A percentile compares a stretch with the other conserved stretches of the same genome.
Evolutionary conservation across 305 asterid species (phyloP).

Genomic region (Solanum hybrid): DNA sequence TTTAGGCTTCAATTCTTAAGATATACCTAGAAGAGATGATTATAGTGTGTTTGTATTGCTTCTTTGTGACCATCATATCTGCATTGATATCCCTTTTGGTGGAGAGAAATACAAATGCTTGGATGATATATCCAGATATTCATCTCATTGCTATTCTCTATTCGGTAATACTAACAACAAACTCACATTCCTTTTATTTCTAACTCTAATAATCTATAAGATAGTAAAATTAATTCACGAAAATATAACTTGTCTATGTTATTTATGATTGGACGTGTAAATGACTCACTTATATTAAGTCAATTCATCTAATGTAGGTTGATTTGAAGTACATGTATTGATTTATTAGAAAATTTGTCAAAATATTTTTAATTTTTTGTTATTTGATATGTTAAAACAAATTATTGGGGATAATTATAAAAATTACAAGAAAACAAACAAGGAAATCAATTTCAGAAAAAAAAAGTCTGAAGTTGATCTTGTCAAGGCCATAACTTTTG

Average conservation of each 20-base stretch:
- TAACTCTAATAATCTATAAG: neutral
- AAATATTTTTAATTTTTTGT: no score
- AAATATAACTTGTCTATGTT: neutral
- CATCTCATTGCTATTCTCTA: slow-evolving; percentile 35
- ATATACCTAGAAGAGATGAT: slow-evolving; percentile 41
- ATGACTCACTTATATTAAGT: neutral
- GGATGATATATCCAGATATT: slow-evolving; percentile 36
- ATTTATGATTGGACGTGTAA: no score
- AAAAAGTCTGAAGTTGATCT: neutral
- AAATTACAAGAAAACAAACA: neutral
- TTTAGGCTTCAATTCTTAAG: slow-evolving; percentile 40
- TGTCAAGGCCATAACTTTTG: neutral
- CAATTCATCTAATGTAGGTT: neutral
- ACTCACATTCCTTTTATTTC: neutral
- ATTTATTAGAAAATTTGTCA: neutral
- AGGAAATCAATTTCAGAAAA: neutral
- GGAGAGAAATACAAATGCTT: slow-evolving; percentile 32
- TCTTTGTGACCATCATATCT: slow-evolving; percentile 37
- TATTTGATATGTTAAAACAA: neutral
- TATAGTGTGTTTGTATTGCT: slow-evolving; percentile 35
- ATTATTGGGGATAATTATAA: no score
- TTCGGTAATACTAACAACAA: slow-evolving; percentile 1
- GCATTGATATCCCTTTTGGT: slow-evolving; percentile 28
- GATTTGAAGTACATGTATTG: neutral
- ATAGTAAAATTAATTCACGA: neutral